Base-by-base conservation (phyloP, 2,329 filamentous ascomycete genomes). In the Sporothrix globosa region DNA sequence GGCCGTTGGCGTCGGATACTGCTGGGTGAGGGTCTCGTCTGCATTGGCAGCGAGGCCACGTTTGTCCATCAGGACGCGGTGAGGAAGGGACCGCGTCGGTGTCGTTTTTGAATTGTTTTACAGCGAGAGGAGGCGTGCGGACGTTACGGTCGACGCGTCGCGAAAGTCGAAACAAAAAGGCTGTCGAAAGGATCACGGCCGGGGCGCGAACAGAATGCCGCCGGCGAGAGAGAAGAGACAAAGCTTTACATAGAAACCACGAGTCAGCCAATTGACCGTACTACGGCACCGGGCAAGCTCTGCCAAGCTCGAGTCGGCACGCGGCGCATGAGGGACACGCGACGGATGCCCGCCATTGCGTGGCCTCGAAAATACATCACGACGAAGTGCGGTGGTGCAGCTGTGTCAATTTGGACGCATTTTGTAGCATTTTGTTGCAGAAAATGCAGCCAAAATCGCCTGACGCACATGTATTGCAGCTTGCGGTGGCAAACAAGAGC, bases 1-100 rank as follows among this genome's bases (percentile, higher is more conserved):
- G 10, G 80, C 80, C 21, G 80, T 79, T 3, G 84, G 82, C 7
- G 83, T 84, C 13, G 84, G 82, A 73, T 85, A 86, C 50, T 81
- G 77, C 60, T 78, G 78, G 72, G 80, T 81, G 27, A 76, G 72
- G 52, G 82, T 76, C 63, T 76, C 76, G 67, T 79, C 80, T 68
- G 77, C 75, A 69, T 80, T 79, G n/a, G 79, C 77, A 11, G 75
- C 73, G 46, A 30, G 48, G 66, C 79, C 77, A 56, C 75, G 73
- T 76, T 76, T 83, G 76, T 76, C 80, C 74, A 75, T 75, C 19
- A 65, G 61, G 44, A 50, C 61, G 67, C 50, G 4, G 67, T 50
- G 21, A 34, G 39, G 19, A 53, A 19, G 39, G 14, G 19, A 10
- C 24, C 13, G 17, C 24, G 46, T 10, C 24, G 24, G 24, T 11